Percentiles rank a stretch among this genome's conserved stretches.
These are phyloP conservation scores for Hypsizygus marmoreus DNA, from an alignment of 768 basidiomycete species.

Conservation along the genomic window DNA sequence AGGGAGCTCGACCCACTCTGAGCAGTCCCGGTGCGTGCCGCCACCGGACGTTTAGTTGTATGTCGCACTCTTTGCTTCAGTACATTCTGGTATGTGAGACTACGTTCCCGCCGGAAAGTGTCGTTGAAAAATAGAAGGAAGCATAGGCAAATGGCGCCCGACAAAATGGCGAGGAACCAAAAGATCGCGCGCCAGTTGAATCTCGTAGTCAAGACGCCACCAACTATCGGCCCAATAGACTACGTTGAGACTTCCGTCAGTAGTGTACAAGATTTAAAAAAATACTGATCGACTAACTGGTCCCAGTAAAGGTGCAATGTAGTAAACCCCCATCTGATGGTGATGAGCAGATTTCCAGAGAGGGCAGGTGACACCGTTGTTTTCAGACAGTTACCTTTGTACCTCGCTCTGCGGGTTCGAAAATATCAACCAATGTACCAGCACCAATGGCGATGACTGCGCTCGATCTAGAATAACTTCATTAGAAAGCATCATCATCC, in stretches of 20 bases:
- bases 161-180: conserved; percentile 76
- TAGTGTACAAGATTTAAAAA: neutral
- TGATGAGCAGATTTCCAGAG: neutral
- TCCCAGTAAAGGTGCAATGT: conserved; percentile 77
- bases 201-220: conserved; percentile 64
- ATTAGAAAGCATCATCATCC: neutral
- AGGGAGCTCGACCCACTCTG: neutral
- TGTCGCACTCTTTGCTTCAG: conserved; percentile 45
- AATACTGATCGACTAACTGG: conserved; percentile 36
- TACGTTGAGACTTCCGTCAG: conserved; percentile 17
- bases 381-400: conserved; percentile 40
- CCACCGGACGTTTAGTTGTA: conserved; percentile 13
- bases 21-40: neutral
- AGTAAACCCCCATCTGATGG: conserved; percentile 72
- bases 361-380: neutral
- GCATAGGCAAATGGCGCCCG: conserved; percentile 50
- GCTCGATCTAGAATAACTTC: conserved; percentile 13
- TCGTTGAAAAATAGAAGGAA: conserved; percentile 77
- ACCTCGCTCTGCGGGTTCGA: conserved; percentile 72
- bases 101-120: conserved; percentile 83
- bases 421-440: conserved; percentile 78
- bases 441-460: conserved; percentile 58
- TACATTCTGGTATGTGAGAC: conserved; percentile 73
- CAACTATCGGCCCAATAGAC: conserved; percentile 71
- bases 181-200: conserved; percentile 82